Evolutionary conservation across 73 alveolate genomes (phyloP).

Genomic region (Paramecium sonneborni): DNA sequence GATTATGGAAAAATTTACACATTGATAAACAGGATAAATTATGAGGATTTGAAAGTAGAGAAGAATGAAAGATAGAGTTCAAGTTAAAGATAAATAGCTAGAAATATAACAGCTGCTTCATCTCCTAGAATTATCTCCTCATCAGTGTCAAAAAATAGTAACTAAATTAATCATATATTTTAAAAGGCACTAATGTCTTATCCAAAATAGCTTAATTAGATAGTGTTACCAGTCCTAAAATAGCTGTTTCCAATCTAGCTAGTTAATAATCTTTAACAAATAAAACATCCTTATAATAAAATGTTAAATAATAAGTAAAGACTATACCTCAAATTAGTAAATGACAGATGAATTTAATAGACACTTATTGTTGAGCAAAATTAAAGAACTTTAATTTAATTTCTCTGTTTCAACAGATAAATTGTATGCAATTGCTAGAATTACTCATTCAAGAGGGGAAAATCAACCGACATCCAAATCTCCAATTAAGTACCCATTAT

Average conservation of each 20-base stretch:
- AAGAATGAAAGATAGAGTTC: neutral
- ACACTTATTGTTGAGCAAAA: slow-evolving; percentile 13
- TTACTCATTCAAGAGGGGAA: neutral
- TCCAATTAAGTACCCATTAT: slow-evolving; percentile 1
- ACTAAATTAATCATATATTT: neutral
- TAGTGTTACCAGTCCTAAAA: slow-evolving; percentile 27
- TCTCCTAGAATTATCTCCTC: slow-evolving; percentile 29
- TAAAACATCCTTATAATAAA: slow-evolving; percentile 1
- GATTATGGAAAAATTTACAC: slow-evolving; percentile 39
- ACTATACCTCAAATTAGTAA: neutral
- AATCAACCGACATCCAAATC: slow-evolving; percentile 4
- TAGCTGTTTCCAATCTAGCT: slow-evolving; percentile 32
- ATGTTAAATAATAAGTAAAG: slow-evolving; percentile 9
- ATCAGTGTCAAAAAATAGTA: slow-evolving; percentile 36
- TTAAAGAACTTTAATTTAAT: slow-evolving; percentile 30
- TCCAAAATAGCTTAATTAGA: slow-evolving; percentile 16
- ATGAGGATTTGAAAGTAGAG: neutral
- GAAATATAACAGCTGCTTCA: slow-evolving; percentile 50
- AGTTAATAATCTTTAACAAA: neutral
- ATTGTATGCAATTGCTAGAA: slow-evolving; percentile 36
- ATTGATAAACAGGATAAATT: slow-evolving; percentile 13
- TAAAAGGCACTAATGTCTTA: slow-evolving; percentile 21
- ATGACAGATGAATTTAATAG: slow-evolving; percentile 13
- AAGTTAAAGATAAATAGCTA: slow-evolving; percentile 1
- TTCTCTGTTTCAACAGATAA: slow-evolving; percentile 31